Evolutionary conservation across 2,329 filamentous ascomycete genomes (phyloP), one percentile per base, ranked within the genome.

Genomic region (Aotearoamyces nothofagi): DNA sequence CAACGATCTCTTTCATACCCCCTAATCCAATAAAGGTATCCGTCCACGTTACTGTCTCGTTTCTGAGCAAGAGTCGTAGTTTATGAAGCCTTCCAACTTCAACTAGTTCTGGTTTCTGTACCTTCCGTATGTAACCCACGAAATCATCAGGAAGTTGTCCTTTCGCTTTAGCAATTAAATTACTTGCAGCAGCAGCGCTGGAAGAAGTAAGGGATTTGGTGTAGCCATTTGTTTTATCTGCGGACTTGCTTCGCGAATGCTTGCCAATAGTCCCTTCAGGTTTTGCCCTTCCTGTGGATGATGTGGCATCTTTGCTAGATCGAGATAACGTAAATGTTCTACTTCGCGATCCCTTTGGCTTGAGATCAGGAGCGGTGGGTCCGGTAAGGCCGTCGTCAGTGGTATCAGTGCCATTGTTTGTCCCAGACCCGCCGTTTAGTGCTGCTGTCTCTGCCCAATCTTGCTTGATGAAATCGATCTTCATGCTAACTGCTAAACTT

Each of bases 31-130:
- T 82, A 50, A 96, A 98, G 9, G 75, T 69, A 48, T 96, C 83
- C 3, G 92, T 92, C 90, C 90, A 98, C 9, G 78, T 71, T 5
- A 98, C 83, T 0, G 87, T 92, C 58, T 98, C 90, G 46, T 96
- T 96, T 11, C 90, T 74, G 30, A 98, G 63, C 29, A 96, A 57
- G 12, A 94, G 65, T 9, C 87, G 73, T 25, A 98, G 65, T 55
- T 96, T 96, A 57, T 96, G 90, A 19, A 98, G 58, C 50, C 90
- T 87, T 24, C 86, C 84, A n/a, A 96, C 81, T 51, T 96, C 87
- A 7, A 94, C 77, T 22, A 74, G 60, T 44, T 90, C 71, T 0
- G 84, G 84, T 53, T 82, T 78, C 40, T 75, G 77, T 1, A 80
- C 76, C 52, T 83, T 86, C 44, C 70, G 69, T 41, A 94, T 57